Percentiles rank a stretch among this genome's conserved stretches.
Evolutionary conservation across 768 basidiomycete genomes (phyloP).

Genomic region (Tephrocybe rancida): DNA sequence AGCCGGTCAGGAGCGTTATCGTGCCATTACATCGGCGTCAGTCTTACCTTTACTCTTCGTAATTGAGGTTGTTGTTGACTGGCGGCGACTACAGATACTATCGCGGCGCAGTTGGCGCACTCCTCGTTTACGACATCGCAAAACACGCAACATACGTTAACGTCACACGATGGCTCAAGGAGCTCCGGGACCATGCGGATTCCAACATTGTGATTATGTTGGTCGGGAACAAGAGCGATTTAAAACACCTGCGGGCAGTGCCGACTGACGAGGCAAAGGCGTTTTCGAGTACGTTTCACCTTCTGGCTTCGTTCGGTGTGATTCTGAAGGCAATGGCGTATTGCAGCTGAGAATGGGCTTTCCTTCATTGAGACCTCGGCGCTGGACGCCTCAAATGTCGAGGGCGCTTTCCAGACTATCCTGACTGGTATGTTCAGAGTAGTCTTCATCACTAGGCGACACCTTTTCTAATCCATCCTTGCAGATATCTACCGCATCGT

Average conservation of each 20-base stretch:
- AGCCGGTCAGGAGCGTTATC: constrained; percentile 98
- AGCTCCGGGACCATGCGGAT: constrained; percentile 93
- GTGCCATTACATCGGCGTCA: constrained; percentile 95
- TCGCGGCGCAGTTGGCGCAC: constrained; percentile 92
- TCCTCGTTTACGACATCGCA: constrained; percentile 93
- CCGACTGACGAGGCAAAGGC: constrained; percentile 96
- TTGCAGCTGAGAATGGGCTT: constrained; percentile 82
- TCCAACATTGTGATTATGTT: constrained; percentile 95
- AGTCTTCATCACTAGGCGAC: neutral
- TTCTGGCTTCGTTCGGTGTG: neutral
- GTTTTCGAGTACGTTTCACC: constrained; percentile 71
- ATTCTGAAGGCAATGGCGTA: constrained; percentile 7
- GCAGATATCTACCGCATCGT: constrained; percentile 97
- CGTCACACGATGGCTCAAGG: constrained; percentile 95
- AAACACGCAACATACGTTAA: constrained; percentile 95
- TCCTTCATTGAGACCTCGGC: constrained; percentile 99
- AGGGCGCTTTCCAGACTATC: constrained; percentile 96
- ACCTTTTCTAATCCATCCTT: constrained; percentile 4
- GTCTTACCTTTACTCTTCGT: constrained; percentile 26
- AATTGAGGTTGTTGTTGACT: neutral
- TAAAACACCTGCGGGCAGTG: constrained; percentile 95
- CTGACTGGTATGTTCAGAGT: constrained; percentile 69
- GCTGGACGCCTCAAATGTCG: constrained; percentile 99
- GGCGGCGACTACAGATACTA: constrained; percentile 69
- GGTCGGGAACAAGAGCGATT: constrained; percentile 98